These are phyloP conservation scores for Pseudogymnoascus sp. DNA, from an alignment of 2,329 filamentous ascomycete genomes.

Conservation along the genomic window DNA sequence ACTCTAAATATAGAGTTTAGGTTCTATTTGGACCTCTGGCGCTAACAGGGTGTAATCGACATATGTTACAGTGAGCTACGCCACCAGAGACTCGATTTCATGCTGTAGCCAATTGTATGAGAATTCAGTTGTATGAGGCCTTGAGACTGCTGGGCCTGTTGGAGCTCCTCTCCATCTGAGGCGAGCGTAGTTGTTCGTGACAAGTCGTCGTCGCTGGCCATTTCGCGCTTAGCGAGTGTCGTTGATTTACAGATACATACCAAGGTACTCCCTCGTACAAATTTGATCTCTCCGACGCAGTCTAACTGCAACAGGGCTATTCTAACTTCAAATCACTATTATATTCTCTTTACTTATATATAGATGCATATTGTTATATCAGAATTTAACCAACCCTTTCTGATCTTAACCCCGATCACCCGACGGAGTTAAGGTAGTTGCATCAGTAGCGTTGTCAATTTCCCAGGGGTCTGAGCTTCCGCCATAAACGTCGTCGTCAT, in stretches of 20 bases:
- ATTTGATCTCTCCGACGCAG: not conserved
- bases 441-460: not conserved
- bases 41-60: too few species aligned
- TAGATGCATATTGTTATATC: not conserved
- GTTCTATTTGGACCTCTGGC: not conserved
- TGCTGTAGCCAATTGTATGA: too few species aligned
- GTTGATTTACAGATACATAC: slow-evolving; percentile 5
- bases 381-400: not conserved
- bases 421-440: not conserved
- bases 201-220: not conserved
- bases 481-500: slow-evolving; percentile 87
- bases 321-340: not conserved
- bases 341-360: not conserved
- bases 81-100: not conserved
- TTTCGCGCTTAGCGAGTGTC: slow-evolving; percentile 1
- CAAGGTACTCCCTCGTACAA: not conserved
- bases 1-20: not conserved
- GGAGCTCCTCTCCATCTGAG: not conserved
- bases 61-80: not conserved
- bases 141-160: not conserved
- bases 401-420: not conserved
- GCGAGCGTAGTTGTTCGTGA: not conserved
- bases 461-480: slow-evolving; percentile 42
- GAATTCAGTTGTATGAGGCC: too few species aligned
- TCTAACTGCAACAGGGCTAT: not conserved